These are phyloP conservation scores for Colletotrichum theobromicola DNA, from an alignment of 2,329 filamentous ascomycete genomes.

Conservation along the genomic window DNA sequence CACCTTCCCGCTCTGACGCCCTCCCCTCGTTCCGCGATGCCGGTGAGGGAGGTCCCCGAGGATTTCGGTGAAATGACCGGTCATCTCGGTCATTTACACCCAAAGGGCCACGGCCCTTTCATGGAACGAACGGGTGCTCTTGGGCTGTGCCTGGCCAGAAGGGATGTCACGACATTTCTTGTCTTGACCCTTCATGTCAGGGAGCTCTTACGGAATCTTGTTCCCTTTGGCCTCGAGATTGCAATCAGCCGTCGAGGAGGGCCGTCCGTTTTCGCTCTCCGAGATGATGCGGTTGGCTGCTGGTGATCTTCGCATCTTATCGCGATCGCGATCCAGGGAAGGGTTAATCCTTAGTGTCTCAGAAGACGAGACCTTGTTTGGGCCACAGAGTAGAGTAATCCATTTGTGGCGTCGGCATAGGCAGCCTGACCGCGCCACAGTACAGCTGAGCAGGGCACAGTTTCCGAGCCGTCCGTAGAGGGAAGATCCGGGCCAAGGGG, in stretches of 20 bases:
- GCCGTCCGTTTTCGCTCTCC: not conserved
- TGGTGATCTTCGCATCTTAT: not conserved
- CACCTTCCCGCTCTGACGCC: not conserved
- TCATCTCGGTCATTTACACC: not conserved
- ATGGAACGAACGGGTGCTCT: not conserved
- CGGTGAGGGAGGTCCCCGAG: not conserved
- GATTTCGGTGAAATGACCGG: not conserved
- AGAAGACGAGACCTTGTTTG: not conserved
- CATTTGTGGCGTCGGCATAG: not conserved
- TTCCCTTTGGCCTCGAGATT: not conserved
- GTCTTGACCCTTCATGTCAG: conserved; percentile 9
- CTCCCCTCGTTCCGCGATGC: not conserved
- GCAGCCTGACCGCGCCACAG: not conserved
- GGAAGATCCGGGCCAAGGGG: not conserved
- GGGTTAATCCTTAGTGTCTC: not conserved
- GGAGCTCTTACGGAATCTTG: not conserved
- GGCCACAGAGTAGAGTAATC: not conserved
- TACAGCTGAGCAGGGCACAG: not conserved
- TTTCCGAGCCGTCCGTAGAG: not conserved
- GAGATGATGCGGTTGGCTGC: not conserved
- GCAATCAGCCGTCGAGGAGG: not conserved
- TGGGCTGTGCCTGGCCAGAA: not conserved
- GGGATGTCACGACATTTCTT: not conserved
- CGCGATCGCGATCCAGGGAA: not conserved
- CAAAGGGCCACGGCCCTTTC: not conserved